These are phyloP conservation scores for Clavispora fructus DNA, from an alignment of 805 yeast genomes.

Conservation along the genomic window DNA sequence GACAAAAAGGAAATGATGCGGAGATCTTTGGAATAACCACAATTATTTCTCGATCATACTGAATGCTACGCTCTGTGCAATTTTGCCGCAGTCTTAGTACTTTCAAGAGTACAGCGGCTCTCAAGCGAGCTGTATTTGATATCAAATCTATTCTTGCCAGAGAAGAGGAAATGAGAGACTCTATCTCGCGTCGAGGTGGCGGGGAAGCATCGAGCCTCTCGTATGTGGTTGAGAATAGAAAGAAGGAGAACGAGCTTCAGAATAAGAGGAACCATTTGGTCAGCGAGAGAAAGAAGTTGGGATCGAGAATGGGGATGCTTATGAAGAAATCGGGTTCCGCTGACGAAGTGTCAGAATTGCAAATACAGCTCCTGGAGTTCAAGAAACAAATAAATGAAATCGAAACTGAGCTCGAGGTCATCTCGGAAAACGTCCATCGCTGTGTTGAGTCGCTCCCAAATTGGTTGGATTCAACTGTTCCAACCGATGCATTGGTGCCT, in stretches of 20 bases:
- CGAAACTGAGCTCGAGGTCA: conserved; percentile 17
- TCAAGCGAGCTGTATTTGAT: conserved; percentile 12
- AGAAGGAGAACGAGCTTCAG: conserved; percentile 18
- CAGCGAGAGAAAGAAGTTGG: conserved; percentile 22
- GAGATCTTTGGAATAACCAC: too few species aligned
- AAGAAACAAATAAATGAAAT: conserved; percentile 23
- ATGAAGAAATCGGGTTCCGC: conserved; percentile 13
- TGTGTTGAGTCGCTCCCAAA: conserved; percentile 60
- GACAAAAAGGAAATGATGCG: too few species aligned
- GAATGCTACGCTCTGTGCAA: background rate
- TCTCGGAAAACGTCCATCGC: conserved; percentile 33
- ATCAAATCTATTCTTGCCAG: conserved; percentile 10
- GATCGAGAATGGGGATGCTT: conserved; percentile 19
- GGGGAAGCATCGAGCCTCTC: conserved; percentile 17
- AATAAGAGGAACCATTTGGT: conserved; percentile 22
- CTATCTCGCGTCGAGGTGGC: conserved; percentile 25
- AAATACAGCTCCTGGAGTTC: conserved; percentile 15
- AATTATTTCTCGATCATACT: background rate
- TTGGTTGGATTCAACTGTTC: conserved; percentile 45
- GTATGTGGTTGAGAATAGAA: conserved; percentile 22
- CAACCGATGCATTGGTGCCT: conserved; percentile 33
- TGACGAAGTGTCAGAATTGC: conserved; percentile 9
- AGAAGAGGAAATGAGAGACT: conserved; percentile 18
- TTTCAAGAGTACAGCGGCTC: conserved; percentile 13
- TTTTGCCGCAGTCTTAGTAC: conserved; percentile 5